Evolutionary conservation across 2,329 filamentous ascomycete species (phyloP), one percentile per base, ranked within the genome.

Genomic region (Calonectria ilicicola): DNA sequence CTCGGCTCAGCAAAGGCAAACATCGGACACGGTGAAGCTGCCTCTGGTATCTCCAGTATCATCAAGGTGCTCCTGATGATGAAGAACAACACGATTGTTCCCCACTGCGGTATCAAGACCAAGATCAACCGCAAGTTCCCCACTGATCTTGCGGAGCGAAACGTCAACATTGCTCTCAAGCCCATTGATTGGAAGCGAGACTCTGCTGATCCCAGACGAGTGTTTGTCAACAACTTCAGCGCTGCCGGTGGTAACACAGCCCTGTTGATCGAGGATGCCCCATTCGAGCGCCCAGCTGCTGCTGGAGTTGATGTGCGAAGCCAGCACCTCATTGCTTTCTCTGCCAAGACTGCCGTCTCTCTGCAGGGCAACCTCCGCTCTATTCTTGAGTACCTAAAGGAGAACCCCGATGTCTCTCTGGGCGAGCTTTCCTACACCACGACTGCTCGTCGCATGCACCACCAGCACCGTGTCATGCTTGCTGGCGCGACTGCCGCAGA

Each of bases 171-270:
- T 76, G 87, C 90, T 2, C 86, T 89, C 72, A 85, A 91, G 72
- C 80, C 86, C 56, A 89, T 86, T 0, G 83, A 85, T 0, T 88
- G 90, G 82, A 84, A 82, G 85, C 78, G 77, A 76, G 73, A 14
- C 5, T 29, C 85, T 23, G 86, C 10, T 2, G 87, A 84, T 74
- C 86, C 85, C 0, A 84, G 88, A 53, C 82, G 86, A 3, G 83
- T 89, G 10, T 89, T 90, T 76, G 83, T 93, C 73, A 94, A 94
- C 83, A 93, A 93, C 83, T 94, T 93, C 78, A 90, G 89, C 74
- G 93, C 93, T 8, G 92, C 92, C 49, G 93, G 93, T 76, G 93
- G 93, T 14, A 95, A 95, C 82, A 93, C 92, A 1, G 91, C 91
- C 19, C 79, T 94, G 42, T 80, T 94, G 19, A 76, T 94, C 1